phyloP scores from a whole-genome alignment of 371 early-diverging fungal species.

The Mucor plumbeus region DNA sequence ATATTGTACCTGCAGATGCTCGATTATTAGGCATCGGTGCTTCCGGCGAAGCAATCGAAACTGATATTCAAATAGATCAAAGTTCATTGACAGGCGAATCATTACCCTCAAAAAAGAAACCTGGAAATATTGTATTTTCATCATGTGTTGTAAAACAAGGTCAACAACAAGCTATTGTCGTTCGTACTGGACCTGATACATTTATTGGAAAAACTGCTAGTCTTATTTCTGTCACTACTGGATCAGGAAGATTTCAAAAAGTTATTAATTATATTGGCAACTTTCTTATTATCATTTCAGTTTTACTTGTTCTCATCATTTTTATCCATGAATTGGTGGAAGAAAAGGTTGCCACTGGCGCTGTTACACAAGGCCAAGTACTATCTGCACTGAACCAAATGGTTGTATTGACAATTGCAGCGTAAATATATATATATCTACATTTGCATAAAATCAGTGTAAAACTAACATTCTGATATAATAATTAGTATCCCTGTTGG shows the following conservation, averaged over 20 bases:
- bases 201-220: slow-evolving; percentile 94
- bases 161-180: slow-evolving; percentile 83
- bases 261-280: slow-evolving; percentile 84
- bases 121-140: slow-evolving; percentile 81
- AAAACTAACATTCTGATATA: not conserved
- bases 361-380: slow-evolving; percentile 51
- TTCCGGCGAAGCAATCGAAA: slow-evolving; percentile 76
- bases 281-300: slow-evolving; percentile 76
- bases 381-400: slow-evolving; percentile 78
- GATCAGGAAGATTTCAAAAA: slow-evolving; percentile 88
- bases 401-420: slow-evolving; percentile 42
- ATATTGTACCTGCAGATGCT: slow-evolving; percentile 93
- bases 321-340: slow-evolving; percentile 69
- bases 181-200: slow-evolving; percentile 86
- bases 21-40: slow-evolving; percentile 84
- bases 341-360: slow-evolving; percentile 17
- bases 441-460: too few relatives aligned
- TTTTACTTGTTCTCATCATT: slow-evolving; percentile 79
- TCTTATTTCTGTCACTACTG: slow-evolving; percentile 83
- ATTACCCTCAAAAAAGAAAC: slow-evolving; percentile 80
- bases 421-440: slow-evolving; percentile 16
- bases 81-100: slow-evolving; percentile 95
- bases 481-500: slow-evolving; percentile 84
- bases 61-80: slow-evolving; percentile 89
- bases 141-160: slow-evolving; percentile 88